These are phyloP conservation scores for Hyaloscypha variabilis DNA, from an alignment of 495 filamentous ascomycete species.

Conservation along the genomic window DNA sequence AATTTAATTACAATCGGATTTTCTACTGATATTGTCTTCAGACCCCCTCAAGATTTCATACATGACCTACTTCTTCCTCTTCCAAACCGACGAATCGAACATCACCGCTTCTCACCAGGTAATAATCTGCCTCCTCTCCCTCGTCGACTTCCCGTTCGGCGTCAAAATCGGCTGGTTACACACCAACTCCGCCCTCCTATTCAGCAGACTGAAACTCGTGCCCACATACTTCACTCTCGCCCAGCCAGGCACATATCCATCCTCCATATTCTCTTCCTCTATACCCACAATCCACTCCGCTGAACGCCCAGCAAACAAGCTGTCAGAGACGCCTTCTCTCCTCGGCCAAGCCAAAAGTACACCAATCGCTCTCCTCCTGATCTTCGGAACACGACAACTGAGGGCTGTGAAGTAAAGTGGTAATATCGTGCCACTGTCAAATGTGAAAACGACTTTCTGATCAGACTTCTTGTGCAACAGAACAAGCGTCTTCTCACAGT, in stretches of 20 bases:
- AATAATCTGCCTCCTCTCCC: constrained; percentile 16
- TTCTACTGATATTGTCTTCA: too few relatives aligned
- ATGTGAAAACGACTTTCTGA: constrained; percentile 5
- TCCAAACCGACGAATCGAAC: too few relatives aligned
- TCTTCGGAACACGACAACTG: constrained; percentile 43
- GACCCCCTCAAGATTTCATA: too few relatives aligned
- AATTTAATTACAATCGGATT: too few relatives aligned
- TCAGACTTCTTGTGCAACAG: constrained; percentile 1
- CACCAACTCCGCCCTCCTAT: constrained; percentile 10
- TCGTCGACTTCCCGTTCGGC: background rate
- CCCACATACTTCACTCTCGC: constrained; percentile 15
- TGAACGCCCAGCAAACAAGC: constrained; percentile 11
- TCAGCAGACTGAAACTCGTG: constrained; percentile 9
- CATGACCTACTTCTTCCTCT: too few relatives aligned
- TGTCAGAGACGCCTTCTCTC: constrained; percentile 50
- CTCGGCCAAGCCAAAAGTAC: constrained; percentile 37
- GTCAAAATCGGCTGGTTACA: constrained; percentile 9
- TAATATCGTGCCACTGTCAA: constrained; percentile 11
- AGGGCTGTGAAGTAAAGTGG: constrained; percentile 39
- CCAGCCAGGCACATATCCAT: constrained; percentile 11
- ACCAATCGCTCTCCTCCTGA: constrained; percentile 43
- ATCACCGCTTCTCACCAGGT: constrained; percentile 12
- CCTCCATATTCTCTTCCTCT: constrained; percentile 18
- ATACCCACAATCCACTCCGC: constrained; percentile 8
- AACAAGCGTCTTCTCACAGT: background rate